A percentile compares a stretch with the other conserved stretches of the same genome.
Evolutionary conservation across 371 early-diverging fungal species (phyloP).

Genomic region (Coemansia sp.): DNA sequence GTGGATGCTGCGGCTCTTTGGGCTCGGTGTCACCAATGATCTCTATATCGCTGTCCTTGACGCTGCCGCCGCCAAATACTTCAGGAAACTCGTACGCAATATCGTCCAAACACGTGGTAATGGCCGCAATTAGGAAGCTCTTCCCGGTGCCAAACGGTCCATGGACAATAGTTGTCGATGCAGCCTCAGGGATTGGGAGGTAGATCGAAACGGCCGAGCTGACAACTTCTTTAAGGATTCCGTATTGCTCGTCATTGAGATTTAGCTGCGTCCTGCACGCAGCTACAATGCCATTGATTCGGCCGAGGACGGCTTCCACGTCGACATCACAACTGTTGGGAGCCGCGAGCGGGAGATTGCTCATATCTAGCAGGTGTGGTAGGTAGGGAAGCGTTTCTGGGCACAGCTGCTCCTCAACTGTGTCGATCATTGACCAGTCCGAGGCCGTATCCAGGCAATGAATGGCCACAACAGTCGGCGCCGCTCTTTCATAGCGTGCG

Average conservation of each 20-base stretch:
- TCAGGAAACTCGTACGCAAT: constrained; percentile 56
- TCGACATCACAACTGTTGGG: constrained; percentile 9
- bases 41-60: constrained; percentile 6
- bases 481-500: constrained; percentile 5
- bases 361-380: constrained; percentile 50
- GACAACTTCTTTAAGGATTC: constrained; percentile 59
- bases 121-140: constrained; percentile 73
- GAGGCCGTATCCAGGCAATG: constrained; percentile 65
- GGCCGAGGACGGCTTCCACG: constrained; percentile 5
- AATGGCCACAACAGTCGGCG: constrained; percentile 57
- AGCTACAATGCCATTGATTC: constrained; percentile 10
- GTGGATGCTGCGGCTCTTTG: constrained; percentile 18
- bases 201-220: constrained; percentile 57
- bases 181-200: constrained; percentile 21
- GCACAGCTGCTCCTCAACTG: constrained; percentile 52
- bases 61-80: constrained; percentile 21
- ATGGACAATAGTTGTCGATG: constrained; percentile 57
- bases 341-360: neutral
- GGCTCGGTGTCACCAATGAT: neutral
- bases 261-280: constrained; percentile 18
- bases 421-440: constrained; percentile 75
- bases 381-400: constrained; percentile 55
- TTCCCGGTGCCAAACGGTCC: constrained; percentile 66
- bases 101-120: constrained; percentile 70
- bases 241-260: constrained; percentile 58